phyloP scores from a whole-genome alignment of 257 asterid genomes.

The Nicotiana noctiflora region DNA sequence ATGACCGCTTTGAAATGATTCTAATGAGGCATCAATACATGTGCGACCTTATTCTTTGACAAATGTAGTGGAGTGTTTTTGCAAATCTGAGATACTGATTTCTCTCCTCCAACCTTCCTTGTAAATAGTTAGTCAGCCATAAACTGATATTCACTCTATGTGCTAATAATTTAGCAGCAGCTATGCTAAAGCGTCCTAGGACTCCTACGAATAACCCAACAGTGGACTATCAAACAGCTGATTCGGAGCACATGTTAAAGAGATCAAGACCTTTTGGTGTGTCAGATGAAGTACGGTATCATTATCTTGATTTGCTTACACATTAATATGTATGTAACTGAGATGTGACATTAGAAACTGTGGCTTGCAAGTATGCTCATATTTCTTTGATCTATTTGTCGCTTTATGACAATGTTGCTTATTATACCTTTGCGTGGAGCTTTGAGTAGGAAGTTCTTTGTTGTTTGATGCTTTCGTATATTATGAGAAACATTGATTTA shows the following conservation, averaged over 20 bases:
- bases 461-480: not conserved
- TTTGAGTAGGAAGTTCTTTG: not conserved
- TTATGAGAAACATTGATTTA: conserved; percentile 1
- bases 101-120: not conserved
- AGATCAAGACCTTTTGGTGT: conserved; percentile 49
- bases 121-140: not conserved
- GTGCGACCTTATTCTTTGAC: not conserved
- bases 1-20: conserved; percentile 7
- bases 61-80: not conserved
- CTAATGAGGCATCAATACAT: not conserved
- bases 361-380: not conserved
- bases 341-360: not conserved
- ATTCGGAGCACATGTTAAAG: conserved; percentile 47
- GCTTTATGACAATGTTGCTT: not conserved
- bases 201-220: conserved; percentile 45
- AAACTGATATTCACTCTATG: conserved; percentile 3
- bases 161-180: conserved; percentile 21
- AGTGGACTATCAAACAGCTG: conserved; percentile 54
- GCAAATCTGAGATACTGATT: not conserved
- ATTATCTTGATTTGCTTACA: conserved; percentile 10
- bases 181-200: conserved; percentile 46
- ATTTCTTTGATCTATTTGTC: not conserved
- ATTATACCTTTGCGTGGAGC: not conserved
- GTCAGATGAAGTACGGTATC: conserved; percentile 45
- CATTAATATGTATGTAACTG: not conserved